Percentiles rank a stretch among this genome's conserved stretches.
Evolutionary conservation across 352 stramenopile genomes (phyloP).

Genomic region (Pythium dissotocum): DNA sequence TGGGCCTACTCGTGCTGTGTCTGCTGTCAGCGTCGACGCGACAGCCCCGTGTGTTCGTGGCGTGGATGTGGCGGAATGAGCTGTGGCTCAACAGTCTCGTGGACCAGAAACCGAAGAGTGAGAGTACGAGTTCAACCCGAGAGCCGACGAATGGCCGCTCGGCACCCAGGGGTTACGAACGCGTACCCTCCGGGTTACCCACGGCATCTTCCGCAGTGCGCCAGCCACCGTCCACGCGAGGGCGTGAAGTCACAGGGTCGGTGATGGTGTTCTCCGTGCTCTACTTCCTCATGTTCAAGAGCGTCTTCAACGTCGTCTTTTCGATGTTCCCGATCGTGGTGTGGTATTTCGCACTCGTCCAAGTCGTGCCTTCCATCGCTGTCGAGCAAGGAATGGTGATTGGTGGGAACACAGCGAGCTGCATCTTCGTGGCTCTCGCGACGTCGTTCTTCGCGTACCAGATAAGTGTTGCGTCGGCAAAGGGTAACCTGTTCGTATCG

Average conservation of each 20-base stretch:
- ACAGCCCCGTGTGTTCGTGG: slow-evolving; percentile 43
- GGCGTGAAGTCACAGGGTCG: slow-evolving; percentile 50
- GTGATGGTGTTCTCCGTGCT: slow-evolving; percentile 68
- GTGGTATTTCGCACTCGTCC: slow-evolving; percentile 43
- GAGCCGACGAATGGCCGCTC: neutral
- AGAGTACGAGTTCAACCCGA: neutral
- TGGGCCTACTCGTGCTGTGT: slow-evolving; percentile 52
- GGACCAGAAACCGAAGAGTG: slow-evolving; percentile 27
- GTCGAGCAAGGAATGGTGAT: slow-evolving; percentile 13
- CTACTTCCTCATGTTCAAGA: slow-evolving; percentile 76
- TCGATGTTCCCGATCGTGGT: slow-evolving; percentile 44
- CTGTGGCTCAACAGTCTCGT: slow-evolving; percentile 46
- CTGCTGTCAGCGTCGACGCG: slow-evolving; percentile 39
- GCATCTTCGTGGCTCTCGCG: slow-evolving; percentile 48
- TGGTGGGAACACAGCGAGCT: slow-evolving; percentile 14
- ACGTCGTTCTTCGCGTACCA: slow-evolving; percentile 70
- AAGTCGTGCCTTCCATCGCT: slow-evolving; percentile 35
- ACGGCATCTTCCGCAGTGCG: neutral
- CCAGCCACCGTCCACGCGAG: slow-evolving; percentile 15
- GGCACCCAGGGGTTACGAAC: neutral
- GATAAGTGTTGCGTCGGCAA: slow-evolving; percentile 44
- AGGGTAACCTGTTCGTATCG: slow-evolving; percentile 46
- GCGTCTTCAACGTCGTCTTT: slow-evolving; percentile 60
- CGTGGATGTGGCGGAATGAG: slow-evolving; percentile 59
- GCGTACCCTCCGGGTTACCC: slow-evolving; percentile 3